A percentile compares a stretch with the other conserved stretches of the same genome.
Conservation (phyloP, 345 rosid species). For the Eucalyptus sideroxylon region DNA sequence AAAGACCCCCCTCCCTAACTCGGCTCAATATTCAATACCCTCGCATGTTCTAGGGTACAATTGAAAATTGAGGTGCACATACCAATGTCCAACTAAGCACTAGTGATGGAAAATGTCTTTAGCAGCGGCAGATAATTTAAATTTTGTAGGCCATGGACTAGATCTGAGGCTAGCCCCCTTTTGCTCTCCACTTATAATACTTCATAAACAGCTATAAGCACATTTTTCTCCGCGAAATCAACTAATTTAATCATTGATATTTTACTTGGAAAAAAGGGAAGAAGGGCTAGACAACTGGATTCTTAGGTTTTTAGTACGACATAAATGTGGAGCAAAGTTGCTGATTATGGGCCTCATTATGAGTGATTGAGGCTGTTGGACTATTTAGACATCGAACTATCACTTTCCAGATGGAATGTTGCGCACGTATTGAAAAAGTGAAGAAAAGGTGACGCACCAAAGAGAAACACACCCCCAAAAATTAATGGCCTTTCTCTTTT, state of each 20-base stretch:
- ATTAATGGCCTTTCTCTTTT: not conserved
- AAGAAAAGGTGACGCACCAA: not conserved
- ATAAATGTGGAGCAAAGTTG: not conserved
- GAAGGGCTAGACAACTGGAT: not conserved
- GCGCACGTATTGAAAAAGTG: not conserved
- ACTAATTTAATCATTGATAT: not conserved
- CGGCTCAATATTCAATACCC: not conserved
- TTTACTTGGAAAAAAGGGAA: not conserved
- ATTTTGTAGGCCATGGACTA: not conserved
- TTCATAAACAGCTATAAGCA: not conserved
- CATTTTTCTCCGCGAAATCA: not conserved
- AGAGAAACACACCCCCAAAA: not conserved
- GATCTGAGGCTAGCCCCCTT: not conserved
- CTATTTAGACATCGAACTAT: not conserved
- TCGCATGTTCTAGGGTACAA: not conserved
- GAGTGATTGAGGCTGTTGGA: not conserved
- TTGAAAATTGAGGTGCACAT: not conserved
- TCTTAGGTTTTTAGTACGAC: not conserved
- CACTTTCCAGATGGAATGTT: not conserved
- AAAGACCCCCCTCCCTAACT: not conserved
- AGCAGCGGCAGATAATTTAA: not conserved
- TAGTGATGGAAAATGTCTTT: not conserved
- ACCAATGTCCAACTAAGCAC: not conserved
- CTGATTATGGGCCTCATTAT: constrained; percentile 25
- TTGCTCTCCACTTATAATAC: not conserved